phyloP scores from a whole-genome alignment of 768 basidiomycete genomes.

The Serendipita indica region DNA sequence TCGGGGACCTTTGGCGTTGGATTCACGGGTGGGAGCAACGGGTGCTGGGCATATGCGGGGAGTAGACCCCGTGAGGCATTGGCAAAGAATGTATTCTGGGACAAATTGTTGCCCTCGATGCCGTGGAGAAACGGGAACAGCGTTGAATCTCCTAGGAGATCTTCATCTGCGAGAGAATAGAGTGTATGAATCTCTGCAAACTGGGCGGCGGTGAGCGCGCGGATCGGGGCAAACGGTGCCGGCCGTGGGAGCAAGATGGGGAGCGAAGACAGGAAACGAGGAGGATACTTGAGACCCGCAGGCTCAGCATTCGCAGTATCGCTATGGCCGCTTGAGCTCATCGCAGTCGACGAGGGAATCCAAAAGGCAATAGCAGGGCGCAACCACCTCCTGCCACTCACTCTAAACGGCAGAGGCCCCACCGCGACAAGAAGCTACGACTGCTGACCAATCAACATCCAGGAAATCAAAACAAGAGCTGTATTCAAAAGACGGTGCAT shows the following conservation, averaged over 20 bases:
- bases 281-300: conserved; percentile 18
- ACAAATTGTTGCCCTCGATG: conserved; percentile 63
- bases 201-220: conserved; percentile 28
- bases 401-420: too few species aligned
- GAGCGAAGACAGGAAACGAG: conserved; percentile 19
- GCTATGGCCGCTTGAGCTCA: neutral
- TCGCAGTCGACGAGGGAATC: neutral
- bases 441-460: neutral
- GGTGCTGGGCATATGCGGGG: conserved; percentile 1
- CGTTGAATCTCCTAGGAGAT: conserved; percentile 38
- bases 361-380: neutral
- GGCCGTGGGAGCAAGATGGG: conserved; percentile 24
- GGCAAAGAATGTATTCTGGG: conserved; percentile 67
- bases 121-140: conserved; percentile 86
- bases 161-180: conserved; percentile 55
- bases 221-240: conserved; percentile 27
- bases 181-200: conserved; percentile 49
- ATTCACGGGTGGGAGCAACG: conserved; percentile 4
- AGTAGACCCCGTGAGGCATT: neutral
- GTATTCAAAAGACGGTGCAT: conserved; percentile 18
- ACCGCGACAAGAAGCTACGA: too few species aligned
- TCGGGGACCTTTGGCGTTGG: conserved; percentile 22
- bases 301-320: neutral
- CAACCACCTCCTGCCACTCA: too few species aligned
- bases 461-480: neutral